Conservation (phyloP, 1,139 yeast genomes). For the Hansenula sp. region DNA sequence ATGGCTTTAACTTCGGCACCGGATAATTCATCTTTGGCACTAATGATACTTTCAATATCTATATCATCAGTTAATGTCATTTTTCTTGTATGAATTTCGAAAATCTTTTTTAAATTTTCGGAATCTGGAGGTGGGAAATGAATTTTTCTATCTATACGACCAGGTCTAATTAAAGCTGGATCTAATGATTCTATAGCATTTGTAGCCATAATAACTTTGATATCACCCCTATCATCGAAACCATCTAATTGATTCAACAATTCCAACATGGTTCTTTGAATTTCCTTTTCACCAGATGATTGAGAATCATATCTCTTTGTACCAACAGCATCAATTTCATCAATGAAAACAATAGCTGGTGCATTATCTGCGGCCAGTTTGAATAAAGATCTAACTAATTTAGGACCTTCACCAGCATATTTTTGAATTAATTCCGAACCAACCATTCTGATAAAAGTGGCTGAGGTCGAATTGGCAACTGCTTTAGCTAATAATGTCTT, state of each 20-base stretch:
- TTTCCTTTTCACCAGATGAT: constrained; percentile 97
- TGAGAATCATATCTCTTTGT: constrained; percentile 94
- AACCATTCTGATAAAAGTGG: constrained; percentile 92
- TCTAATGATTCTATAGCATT: constrained; percentile 93
- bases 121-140: constrained; percentile 95
- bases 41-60: constrained; percentile 83
- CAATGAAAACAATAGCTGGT: constrained; percentile 96
- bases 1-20: constrained; percentile 99
- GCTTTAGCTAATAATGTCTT: constrained; percentile 96
- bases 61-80: constrained; percentile 91
- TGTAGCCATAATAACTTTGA: constrained; percentile 98
- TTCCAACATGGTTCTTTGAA: constrained; percentile 98
- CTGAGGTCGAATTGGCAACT: constrained; percentile 96
- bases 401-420: constrained; percentile 97
- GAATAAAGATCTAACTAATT: constrained; percentile 90
- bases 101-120: constrained; percentile 87
- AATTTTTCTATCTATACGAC: constrained; percentile 97
- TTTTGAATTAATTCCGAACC: constrained; percentile 97
- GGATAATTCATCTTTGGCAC: constrained; percentile 89
- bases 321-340: constrained; percentile 99
- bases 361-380: constrained; percentile 97
- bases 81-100: constrained; percentile 89
- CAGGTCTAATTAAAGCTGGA: constrained; percentile 98
- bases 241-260: constrained; percentile 96
- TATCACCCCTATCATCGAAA: constrained; percentile 97